Evolutionary conservation across 805 yeast genomes (phyloP), one percentile per base, ranked within the genome.

Genomic region (Kodamaea neixiangensis): DNA sequence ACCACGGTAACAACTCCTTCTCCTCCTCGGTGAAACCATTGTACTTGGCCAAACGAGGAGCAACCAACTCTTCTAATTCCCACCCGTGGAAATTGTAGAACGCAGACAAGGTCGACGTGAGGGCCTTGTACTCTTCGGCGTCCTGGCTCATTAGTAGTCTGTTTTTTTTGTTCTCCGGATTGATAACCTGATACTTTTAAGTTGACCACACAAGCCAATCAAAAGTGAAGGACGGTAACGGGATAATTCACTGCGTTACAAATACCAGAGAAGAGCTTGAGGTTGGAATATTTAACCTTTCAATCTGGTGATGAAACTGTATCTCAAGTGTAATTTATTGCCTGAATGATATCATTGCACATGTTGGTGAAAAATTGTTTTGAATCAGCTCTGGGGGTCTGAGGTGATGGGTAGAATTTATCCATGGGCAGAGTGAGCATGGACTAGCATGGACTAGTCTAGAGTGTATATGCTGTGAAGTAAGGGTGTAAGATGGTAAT

Each of bases 1-100:
- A 80, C 85, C 86, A 83, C 0, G 82, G 76, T 1, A 84, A 41
- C 2, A 79, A 61, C 10, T 46, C 44, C 51, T 72, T 62, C 37
- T 84, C 87, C 4, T 67, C 66, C 0, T 43, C 43, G 0, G 77
- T 51, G 5, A 84, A 61, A 5, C 69, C 55, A 14, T 51, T 53
- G 39, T 56, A 60, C 49, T 64, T 66, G 39, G 62, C 51, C 7
- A 54, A 42, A 14, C 75, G 61, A 4, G 77, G 77, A 35, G 60
- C 63, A 22, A 74, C 50, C 13, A 73, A 51, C 44, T 66, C 63
- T 13, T 66, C 69, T 39, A 58, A 58, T 47, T 72, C 74, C 64
- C 68, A 71, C 40, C 55, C 50, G 50, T 66, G 65, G 53, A 63
- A 73, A 40, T 64, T 53, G 49, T 68, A 65, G 54, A 67, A 70